These are phyloP conservation scores for Martiniozyma asiatica DNA, from an alignment of 1,139 yeast species.

Conservation along the genomic window DNA sequence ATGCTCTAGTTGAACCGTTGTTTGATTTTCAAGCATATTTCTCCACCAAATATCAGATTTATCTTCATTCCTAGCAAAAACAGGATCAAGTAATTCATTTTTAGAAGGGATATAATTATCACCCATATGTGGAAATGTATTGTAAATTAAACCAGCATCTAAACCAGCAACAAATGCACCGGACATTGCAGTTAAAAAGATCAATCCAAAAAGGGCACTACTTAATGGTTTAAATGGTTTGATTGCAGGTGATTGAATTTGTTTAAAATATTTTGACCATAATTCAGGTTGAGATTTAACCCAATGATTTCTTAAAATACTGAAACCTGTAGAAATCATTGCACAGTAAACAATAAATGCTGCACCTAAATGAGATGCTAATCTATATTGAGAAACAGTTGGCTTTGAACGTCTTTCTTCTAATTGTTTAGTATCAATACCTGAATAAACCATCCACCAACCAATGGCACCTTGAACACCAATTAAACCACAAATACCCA, in stretches of 20 bases:
- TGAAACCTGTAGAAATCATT: conserved; percentile 83
- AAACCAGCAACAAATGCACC: conserved; percentile 98
- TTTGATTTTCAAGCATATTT: conserved; percentile 87
- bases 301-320: conserved; percentile 64
- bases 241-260: conserved; percentile 47
- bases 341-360: conserved; percentile 84
- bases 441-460: conserved; percentile 99
- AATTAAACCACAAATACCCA: conserved; percentile 62
- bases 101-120: conserved; percentile 59
- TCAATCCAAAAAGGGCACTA: conserved; percentile 46
- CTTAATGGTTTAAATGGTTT: conserved; percentile 44
- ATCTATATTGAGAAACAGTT: conserved; percentile 89
- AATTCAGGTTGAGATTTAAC: conserved; percentile 50
- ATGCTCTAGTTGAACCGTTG: conserved; percentile 90
- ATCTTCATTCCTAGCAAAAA: conserved; percentile 57
- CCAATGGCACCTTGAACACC: conserved; percentile 95
- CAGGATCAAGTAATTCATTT: conserved; percentile 64
- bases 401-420: conserved; percentile 80
- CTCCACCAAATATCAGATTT: conserved; percentile 78
- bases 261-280: conserved; percentile 38
- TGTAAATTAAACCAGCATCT: conserved; percentile 94
- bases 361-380: conserved; percentile 89
- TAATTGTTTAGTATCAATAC: conserved; percentile 72
- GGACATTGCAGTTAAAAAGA: conserved; percentile 84
- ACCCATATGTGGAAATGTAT: conserved; percentile 96